These are phyloP conservation scores for Alternaria solani DNA, from an alignment of 2,329 filamentous ascomycete genomes.

Conservation along the genomic window DNA sequence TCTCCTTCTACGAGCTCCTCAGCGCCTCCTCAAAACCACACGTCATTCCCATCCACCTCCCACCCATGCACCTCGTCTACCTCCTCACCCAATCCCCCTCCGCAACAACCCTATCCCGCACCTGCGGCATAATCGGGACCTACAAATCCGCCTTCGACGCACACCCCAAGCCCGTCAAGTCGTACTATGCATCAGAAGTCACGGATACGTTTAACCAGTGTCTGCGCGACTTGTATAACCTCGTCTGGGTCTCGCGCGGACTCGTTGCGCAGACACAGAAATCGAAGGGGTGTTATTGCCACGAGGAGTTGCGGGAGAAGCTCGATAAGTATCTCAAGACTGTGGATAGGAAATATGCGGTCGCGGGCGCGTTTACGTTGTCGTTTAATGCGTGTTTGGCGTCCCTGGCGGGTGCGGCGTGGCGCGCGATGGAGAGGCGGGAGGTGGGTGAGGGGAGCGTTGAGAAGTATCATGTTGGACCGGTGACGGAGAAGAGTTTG, in stretches of 20 bases:
- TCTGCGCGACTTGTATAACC: constrained; percentile 87
- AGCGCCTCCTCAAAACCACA: constrained; percentile 49
- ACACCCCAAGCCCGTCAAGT: constrained; percentile 58
- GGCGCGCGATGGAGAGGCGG: constrained; percentile 59
- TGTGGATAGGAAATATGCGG: constrained; percentile 49
- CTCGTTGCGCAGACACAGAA: constrained; percentile 71
- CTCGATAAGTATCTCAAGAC: constrained; percentile 54
- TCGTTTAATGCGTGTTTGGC: constrained; percentile 57
- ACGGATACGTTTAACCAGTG: constrained; percentile 78
- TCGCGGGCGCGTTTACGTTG: constrained; percentile 57
- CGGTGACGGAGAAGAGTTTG: constrained; percentile 74
- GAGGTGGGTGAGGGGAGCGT: constrained; percentile 32
- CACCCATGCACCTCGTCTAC: constrained; percentile 73
- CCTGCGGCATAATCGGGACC: constrained; percentile 72
- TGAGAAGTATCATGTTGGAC: constrained; percentile 53
- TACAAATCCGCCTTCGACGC: constrained; percentile 80
- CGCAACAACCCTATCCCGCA: constrained; percentile 69
- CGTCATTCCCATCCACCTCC: constrained; percentile 70
- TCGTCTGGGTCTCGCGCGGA: constrained; percentile 78
- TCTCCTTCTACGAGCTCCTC: constrained; percentile 74
- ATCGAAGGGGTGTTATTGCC: constrained; percentile 62
- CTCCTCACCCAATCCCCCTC: constrained; percentile 72
- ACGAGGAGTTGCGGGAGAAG: constrained; percentile 54
- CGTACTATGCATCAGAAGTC: constrained; percentile 40
- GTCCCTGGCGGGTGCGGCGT: constrained; percentile 57